phyloP scores from a whole-genome alignment of 306 rosid species.

The Elaeagnus macrophylla region DNA sequence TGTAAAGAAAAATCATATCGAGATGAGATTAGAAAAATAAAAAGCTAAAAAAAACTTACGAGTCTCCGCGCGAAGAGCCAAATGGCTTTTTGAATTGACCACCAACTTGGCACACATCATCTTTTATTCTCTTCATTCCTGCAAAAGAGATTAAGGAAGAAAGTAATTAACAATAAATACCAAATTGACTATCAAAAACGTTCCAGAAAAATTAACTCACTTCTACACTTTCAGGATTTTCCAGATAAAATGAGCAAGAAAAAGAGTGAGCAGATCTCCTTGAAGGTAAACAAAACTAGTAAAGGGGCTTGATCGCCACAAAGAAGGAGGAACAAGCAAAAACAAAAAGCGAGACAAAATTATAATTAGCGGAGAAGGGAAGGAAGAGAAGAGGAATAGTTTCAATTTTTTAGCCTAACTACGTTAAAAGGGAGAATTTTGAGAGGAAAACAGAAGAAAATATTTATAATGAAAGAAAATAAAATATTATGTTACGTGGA shows the following conservation, averaged over 20 bases:
- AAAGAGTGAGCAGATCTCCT: slow-evolving; percentile 22
- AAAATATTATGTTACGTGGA: too few relatives aligned
- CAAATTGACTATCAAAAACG: not conserved
- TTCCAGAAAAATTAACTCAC: not conserved
- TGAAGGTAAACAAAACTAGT: not conserved
- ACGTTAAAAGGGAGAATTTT: too few relatives aligned
- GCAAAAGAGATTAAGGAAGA: not conserved
- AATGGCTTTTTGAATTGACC: slow-evolving; percentile 59
- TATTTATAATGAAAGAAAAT: too few relatives aligned
- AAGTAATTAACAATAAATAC: not conserved
- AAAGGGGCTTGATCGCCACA: slow-evolving; percentile 11
- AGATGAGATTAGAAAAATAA: slow-evolving; percentile 4
- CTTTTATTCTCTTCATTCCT: slow-evolving; percentile 64
- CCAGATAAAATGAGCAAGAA: slow-evolving; percentile 11
- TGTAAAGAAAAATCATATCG: slow-evolving; percentile 17
- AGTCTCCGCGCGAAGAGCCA: slow-evolving; percentile 50
- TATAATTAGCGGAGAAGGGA: too few relatives aligned
- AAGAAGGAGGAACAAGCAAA: not conserved
- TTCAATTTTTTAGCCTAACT: too few relatives aligned
- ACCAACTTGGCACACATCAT: slow-evolving; percentile 37
- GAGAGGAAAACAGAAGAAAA: too few relatives aligned
- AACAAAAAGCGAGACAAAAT: not conserved
- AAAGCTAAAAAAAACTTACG: slow-evolving; percentile 39
- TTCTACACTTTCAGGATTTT: not conserved
- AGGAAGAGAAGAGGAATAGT: too few relatives aligned